Conservation (phyloP, 2,329 filamentous ascomycete species). For the Ophiocordyceps sinensis region DNA sequence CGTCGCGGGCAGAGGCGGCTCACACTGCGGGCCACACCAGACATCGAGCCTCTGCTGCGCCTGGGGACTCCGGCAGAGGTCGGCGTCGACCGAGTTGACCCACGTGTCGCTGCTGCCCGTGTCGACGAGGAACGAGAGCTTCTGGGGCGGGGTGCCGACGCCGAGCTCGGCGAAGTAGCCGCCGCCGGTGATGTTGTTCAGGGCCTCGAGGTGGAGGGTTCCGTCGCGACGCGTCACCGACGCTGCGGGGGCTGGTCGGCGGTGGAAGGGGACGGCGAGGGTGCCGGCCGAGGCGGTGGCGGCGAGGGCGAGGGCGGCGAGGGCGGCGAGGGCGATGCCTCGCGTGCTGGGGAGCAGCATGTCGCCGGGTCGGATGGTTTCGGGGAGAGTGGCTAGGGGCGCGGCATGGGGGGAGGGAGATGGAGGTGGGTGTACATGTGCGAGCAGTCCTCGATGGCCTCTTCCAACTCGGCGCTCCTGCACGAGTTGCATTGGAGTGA, state of each 20-base stretch:
- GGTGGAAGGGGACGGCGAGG: conserved; percentile 8
- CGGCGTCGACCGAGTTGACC: conserved; percentile 43
- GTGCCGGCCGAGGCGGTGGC: conserved; percentile 8
- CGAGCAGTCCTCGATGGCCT: too few relatives aligned
- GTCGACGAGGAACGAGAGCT: conserved; percentile 40
- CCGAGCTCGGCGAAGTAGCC: conserved; percentile 42
- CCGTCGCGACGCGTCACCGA: conserved; percentile 12
- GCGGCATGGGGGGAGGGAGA: too few relatives aligned
- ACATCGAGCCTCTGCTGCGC: conserved; percentile 10
- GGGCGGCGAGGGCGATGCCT: conserved; percentile 6
- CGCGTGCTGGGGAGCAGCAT: conserved; percentile 4
- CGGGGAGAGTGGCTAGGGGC: too few relatives aligned
- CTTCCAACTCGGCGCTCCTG: too few relatives aligned
- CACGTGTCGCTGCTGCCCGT: conserved; percentile 51
- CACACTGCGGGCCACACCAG: background rate
- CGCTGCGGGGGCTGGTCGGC: background rate
- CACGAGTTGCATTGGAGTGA: too few relatives aligned
- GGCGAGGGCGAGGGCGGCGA: conserved; percentile 4
- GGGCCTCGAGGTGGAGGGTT: conserved; percentile 18
- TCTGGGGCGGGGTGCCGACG: conserved; percentile 45
- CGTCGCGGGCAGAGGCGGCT: background rate
- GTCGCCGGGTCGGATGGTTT: too few relatives aligned
- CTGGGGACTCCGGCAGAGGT: conserved; percentile 37
- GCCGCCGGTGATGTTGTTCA: conserved; percentile 40
- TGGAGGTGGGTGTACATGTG: too few relatives aligned